Base-by-base conservation (phyloP, 2,329 filamentous ascomycete species). In the Aspergillus carbonarius region DNA sequence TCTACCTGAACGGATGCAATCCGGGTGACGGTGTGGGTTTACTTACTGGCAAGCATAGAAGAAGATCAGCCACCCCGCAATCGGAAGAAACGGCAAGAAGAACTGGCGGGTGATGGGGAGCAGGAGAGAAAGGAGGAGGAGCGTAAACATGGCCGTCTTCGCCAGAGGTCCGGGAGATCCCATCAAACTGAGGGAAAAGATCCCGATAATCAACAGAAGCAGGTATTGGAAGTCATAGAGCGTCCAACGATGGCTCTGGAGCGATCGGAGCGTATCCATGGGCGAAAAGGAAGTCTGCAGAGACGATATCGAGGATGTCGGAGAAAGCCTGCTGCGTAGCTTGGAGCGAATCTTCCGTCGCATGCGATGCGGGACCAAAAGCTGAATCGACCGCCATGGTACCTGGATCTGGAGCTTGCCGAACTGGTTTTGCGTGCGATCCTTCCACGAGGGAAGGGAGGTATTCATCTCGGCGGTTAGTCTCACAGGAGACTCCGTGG, bases 31-130 rank as follows among this genome's bases (percentile, higher is more conserved):
- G 42, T 50, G 42, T 52, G 40, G 47, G 49, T 62, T 57, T 55
- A 85, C 91, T 81, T 86, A 96, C 92, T 93, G 89, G 82, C 90
- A 95, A 63, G 89, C 88, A 76, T 95, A 96, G 79, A 96, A 97
- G 74, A 96, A 91, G 50, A 97, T 80, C 40, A 97, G 82, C 85
- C 93, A 98, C 23, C 87, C 88, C 75, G 91, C 88, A 63, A 96
- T 91, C 6, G 91, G 89, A 60, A 95, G 81, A 54, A 92, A 92
- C 9, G 93, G 93, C 42, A 96, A 81, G 73, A 96, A 92, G 75
- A 97, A 96, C 74, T 98, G 93, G 63, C 91, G 85, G 3, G 93
- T 96, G 52, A 91, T 83, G 6, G 93, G 93, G 75, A 96, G 84
- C 46, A 93, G 80, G 39, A 96, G 80, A 32, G 92, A 85, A 65